phyloP scores from a whole-genome alignment of 1,284 basidiomycete species.

The Sporisorium graminicola region DNA sequence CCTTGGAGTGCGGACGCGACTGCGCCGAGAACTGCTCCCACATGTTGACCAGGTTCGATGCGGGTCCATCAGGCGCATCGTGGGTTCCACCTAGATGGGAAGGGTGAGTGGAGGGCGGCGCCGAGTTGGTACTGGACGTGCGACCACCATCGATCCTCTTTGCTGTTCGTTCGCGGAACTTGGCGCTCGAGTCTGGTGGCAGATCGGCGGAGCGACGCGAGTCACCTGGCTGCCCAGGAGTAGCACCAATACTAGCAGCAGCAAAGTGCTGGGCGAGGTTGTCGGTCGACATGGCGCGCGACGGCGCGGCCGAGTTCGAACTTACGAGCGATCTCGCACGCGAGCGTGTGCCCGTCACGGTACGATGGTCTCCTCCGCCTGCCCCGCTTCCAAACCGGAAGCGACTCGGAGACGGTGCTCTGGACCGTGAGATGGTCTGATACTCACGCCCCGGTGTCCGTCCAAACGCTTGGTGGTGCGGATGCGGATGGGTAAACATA shows the following conservation, averaged over 20 bases:
- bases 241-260: constrained; percentile 5
- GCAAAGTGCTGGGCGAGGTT: constrained; percentile 52
- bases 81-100: constrained; percentile 5
- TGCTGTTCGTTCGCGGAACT: constrained; percentile 47
- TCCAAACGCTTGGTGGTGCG: constrained; percentile 8
- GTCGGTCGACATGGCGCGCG: constrained; percentile 53
- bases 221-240: constrained; percentile 3
- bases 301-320: constrained; percentile 33
- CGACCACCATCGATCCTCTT: constrained; percentile 49
- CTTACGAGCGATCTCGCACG: constrained; percentile 55
- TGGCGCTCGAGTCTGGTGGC: constrained; percentile 58
- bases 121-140: constrained; percentile 48
- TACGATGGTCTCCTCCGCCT: constrained; percentile 9
- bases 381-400: constrained; percentile 42
- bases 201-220: constrained; percentile 46
- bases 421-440: constrained; percentile 61
- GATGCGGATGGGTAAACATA: constrained; percentile 40
- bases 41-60: constrained; percentile 41
- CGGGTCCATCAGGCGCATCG: constrained; percentile 11
- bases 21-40: constrained; percentile 47
- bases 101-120: constrained; percentile 32
- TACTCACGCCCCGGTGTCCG: constrained; percentile 31
- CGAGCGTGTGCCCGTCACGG: constrained; percentile 58
- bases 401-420: constrained; percentile 57
- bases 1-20: constrained; percentile 40